These are phyloP conservation scores for Picochlorum sp. DNA, from an alignment of 139 green algal genomes.

Conservation along the genomic window DNA sequence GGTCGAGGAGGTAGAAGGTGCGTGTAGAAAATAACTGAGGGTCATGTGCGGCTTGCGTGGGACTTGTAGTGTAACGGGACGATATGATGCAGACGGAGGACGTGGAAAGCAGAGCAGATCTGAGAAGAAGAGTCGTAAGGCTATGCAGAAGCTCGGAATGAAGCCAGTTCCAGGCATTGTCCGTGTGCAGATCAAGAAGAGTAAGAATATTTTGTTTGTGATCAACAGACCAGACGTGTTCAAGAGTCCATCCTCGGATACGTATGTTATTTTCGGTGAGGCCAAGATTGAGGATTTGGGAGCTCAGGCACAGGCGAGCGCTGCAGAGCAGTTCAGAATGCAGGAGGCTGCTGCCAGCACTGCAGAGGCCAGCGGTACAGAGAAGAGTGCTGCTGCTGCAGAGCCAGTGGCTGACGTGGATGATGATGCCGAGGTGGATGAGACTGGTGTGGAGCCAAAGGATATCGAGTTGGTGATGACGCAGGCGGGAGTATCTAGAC, in stretches of 20 bases:
- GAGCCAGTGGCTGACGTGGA: conserved; percentile 58
- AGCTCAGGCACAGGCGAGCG: conserved; percentile 63
- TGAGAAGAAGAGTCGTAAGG: conserved; percentile 98
- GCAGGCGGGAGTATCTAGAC: conserved; percentile 78
- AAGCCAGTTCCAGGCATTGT: conserved; percentile 86
- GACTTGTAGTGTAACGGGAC: not conserved
- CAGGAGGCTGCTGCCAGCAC: conserved; percentile 9
- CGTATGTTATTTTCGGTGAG: conserved; percentile 99
- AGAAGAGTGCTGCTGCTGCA: conserved; percentile 7
- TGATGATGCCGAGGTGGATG: conserved; percentile 84
- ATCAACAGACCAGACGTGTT: conserved; percentile 95
- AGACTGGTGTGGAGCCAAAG: conserved; percentile 91
- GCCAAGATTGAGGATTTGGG: conserved; percentile 98
- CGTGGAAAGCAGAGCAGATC: conserved; percentile 85
- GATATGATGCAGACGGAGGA: conserved; percentile 30
- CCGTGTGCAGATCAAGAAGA: conserved; percentile 96
- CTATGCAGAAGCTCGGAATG: conserved; percentile 98
- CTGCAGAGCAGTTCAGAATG: conserved; percentile 81
- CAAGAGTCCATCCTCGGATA: conserved; percentile 91
- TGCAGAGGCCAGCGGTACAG: conserved; percentile 5
- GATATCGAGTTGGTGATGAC: conserved; percentile 99
- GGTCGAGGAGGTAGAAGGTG: conserved; percentile 8
- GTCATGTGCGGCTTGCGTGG: not conserved
- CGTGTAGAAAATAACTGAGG: not conserved
- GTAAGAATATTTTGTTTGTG: conserved; percentile 97